Evolutionary conservation across 306 rosid genomes (phyloP).

Genomic region (Cicer arietinum): DNA sequence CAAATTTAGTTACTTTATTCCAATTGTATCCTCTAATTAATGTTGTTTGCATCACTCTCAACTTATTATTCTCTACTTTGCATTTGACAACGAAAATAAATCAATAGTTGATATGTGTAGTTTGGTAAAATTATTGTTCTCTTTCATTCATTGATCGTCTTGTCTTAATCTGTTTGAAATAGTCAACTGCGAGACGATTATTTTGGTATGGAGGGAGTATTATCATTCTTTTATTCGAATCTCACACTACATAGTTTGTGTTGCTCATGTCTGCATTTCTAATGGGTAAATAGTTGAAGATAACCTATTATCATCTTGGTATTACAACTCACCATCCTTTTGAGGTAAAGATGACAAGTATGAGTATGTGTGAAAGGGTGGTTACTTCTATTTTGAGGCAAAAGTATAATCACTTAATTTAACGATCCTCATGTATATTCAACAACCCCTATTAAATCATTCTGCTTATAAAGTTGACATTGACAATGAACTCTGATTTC

Average conservation of each 20-base stretch:
- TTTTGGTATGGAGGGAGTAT: too few relatives aligned
- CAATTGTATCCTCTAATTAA: too few relatives aligned
- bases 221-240: constrained; percentile 25
- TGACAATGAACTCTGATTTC: constrained; percentile 34
- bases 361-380: constrained; percentile 28
- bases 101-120: too few relatives aligned
- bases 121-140: too few relatives aligned
- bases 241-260: constrained; percentile 16
- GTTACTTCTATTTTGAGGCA: constrained; percentile 18
- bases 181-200: too few relatives aligned
- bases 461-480: neutral
- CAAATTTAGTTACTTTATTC: too few relatives aligned
- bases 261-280: neutral
- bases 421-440: constrained; percentile 31
- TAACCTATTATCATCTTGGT: constrained; percentile 36
- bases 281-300: constrained; percentile 17
- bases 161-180: too few relatives aligned
- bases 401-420: constrained; percentile 21
- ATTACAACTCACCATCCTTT: constrained; percentile 15
- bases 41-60: too few relatives aligned
- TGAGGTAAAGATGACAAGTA: constrained; percentile 12
- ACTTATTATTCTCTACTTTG: too few relatives aligned
- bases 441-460: constrained; percentile 4
- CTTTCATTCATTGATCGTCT: too few relatives aligned
- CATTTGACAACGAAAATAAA: too few relatives aligned